Evolutionary conservation across 331 rosid species (phyloP), one percentile per base, ranked within the genome.

Genomic region (Quercus tomentella): DNA sequence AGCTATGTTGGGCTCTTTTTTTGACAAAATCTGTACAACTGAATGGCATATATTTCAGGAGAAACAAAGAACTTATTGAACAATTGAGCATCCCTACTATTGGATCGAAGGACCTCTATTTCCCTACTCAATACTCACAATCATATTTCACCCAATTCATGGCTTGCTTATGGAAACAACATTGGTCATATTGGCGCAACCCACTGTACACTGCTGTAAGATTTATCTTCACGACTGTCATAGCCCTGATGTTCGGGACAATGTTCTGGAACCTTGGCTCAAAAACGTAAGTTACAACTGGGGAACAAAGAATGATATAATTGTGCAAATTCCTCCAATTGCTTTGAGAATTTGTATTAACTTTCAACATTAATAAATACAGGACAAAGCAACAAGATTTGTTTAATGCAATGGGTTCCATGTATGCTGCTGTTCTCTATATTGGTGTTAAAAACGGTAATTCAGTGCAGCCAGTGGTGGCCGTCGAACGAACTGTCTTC

Each of bases 161-260:
- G 52, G 97, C 97, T 78, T 94, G 97, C 81, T 83, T 92, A 28
- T 94, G 98, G 97, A 92, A 94, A 77, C 98, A 91, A 20, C 93
- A 82, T 76, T 82, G 86, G 94, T 92, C 97, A 11, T 91, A 88
- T 62, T 89, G 97, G 98, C 88, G 92, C 17, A 94, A 94, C 84
- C 91, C 94, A 0, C 77, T 81, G 6, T 89, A 94, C 82, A 91
- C 91, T 41, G 89, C 91, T 1, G 92, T 92, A 49, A 84, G 97
- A 79, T 80, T 88, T 49, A 65, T 88, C 84, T 92, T 91, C 86
- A 86, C 92, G 2, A 68, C 83, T n/a, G 7, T 80, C 77, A 82
- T 80, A 28, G 91, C 91, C 79, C 31, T 92, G 80, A 77, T 90
- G 85, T 89, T 94, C 5, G 96, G 97, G 58, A 75, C 97, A 7